Evolutionary conservation across 331 rosid species (phyloP), one percentile per base, ranked within the genome.

Genomic region (Quercus phellos): DNA sequence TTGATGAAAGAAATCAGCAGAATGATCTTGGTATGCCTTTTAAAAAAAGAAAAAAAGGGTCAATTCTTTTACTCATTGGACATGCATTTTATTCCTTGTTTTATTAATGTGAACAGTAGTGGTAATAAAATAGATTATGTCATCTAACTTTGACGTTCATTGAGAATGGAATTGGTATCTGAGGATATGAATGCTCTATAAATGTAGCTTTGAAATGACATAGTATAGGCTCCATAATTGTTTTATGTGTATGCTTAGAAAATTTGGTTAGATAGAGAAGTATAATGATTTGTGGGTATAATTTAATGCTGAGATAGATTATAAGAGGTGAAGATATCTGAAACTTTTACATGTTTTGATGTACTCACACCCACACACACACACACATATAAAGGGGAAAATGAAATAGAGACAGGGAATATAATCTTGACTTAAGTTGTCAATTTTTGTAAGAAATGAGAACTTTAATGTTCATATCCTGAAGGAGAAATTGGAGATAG

Each of bases 1-100:
- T 4, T 55, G 77, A 68, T 46, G 89, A 80, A 50, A 74, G 60
- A n/a, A 61, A 53, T 81, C 85, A 80, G 67, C 90, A 82, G 79
- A 80, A 50, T 73, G 89, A 89, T 77, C 66, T 4, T 21, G 91
- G 94, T 90, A 87, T 72, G 87, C 29, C 24, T 58, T 77, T 75
- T 1, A 51, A 3, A 18, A 64, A 64, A 16, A 6, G 1, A 6
- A 21, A 14, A 61, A 22, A 30, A 4, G 21, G 22, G 46, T 14
- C 19, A 66, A 27, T 66, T 66, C 70, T 66, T 29, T 10, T 21
- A 11, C 51, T 38, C 4, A 2, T n/a, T 59, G 18, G 82, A 70
- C 17, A 9, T 10, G 5, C 42, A 68, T 32, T n/a, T 66, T 9
- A 2, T 55, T 11, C 16, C 53, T 46, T 34, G 34, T 13, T 18